phyloP scores from a whole-genome alignment of 2,329 filamentous ascomycete genomes.

The Aspergillus caelatus region DNA sequence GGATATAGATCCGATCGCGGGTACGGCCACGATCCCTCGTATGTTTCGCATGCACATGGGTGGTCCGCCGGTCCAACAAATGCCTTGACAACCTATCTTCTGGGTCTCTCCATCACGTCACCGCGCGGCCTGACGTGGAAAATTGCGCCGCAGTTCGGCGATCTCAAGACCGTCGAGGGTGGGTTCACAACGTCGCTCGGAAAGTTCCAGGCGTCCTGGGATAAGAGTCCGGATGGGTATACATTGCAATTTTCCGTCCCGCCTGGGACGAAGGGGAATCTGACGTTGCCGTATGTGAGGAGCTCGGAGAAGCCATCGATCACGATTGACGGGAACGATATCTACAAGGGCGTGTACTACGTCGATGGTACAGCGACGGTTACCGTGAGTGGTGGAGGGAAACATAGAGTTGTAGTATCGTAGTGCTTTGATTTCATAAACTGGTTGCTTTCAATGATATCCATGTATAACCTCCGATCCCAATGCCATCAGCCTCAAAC shows the following conservation, averaged over 20 bases:
- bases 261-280: slow-evolving; percentile 22
- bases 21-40: slow-evolving; percentile 39
- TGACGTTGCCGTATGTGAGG: slow-evolving; percentile 27
- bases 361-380: slow-evolving; percentile 24
- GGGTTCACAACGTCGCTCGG: slow-evolving; percentile 53
- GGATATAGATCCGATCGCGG: slow-evolving; percentile 58
- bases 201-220: slow-evolving; percentile 33
- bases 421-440: slow-evolving; percentile 17
- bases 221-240: slow-evolving; percentile 19
- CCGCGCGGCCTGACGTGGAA: slow-evolving; percentile 47
- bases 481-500: background rate
- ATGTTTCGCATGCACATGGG: slow-evolving; percentile 36
- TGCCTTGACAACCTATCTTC: slow-evolving; percentile 48
- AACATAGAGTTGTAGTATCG: slow-evolving; percentile 27
- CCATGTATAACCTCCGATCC: background rate
- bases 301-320: slow-evolving; percentile 27
- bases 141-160: slow-evolving; percentile 49
- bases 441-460: background rate
- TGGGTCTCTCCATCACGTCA: slow-evolving; percentile 47
- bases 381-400: slow-evolving; percentile 24
- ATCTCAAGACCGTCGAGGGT: slow-evolving; percentile 45
- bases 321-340: slow-evolving; percentile 24
- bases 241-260: slow-evolving; percentile 26
- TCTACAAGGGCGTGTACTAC: slow-evolving; percentile 23
- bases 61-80: slow-evolving; percentile 49